These are phyloP conservation scores for Fragosphaeria purpurea DNA, from an alignment of 2,329 filamentous ascomycete genomes.

Conservation along the genomic window DNA sequence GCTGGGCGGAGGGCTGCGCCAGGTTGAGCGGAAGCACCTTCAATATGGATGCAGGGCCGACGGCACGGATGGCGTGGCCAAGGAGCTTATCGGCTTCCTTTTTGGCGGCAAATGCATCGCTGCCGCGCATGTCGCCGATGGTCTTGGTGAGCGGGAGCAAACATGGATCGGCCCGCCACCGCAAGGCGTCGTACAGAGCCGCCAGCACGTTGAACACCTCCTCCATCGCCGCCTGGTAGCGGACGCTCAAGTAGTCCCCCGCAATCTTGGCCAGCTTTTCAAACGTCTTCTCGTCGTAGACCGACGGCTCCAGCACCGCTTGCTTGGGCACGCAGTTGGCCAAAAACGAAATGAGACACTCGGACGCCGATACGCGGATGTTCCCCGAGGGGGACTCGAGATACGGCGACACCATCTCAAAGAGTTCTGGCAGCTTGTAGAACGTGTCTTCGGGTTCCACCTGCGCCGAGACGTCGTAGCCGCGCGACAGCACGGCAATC, in stretches of 20 bases:
- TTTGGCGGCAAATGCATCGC: constrained; percentile 83
- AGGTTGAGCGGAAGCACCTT: constrained; percentile 80
- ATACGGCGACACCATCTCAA: constrained; percentile 69
- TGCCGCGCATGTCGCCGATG: constrained; percentile 78
- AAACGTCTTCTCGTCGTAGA: constrained; percentile 84
- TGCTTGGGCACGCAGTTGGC: constrained; percentile 78
- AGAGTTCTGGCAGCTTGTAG: constrained; percentile 76
- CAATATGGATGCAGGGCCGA: constrained; percentile 80
- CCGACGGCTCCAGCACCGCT: constrained; percentile 77
- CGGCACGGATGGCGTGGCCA: constrained; percentile 75
- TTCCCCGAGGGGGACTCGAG: constrained; percentile 83
- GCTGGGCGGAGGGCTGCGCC: constrained; percentile 60
- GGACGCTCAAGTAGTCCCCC: constrained; percentile 69
- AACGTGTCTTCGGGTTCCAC: constrained; percentile 86
- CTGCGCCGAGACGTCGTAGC: constrained; percentile 87
- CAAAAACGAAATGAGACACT: constrained; percentile 88
- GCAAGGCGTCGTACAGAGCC: constrained; percentile 76
- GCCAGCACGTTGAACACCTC: constrained; percentile 86
- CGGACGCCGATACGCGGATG: constrained; percentile 86
- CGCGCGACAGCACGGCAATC: constrained; percentile 90
- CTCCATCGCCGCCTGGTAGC: constrained; percentile 89
- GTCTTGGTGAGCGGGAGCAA: constrained; percentile 65
- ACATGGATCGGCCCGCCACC: constrained; percentile 75
- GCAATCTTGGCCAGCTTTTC: constrained; percentile 69
- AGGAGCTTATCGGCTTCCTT: constrained; percentile 90